phyloP scores from a whole-genome alignment of 2,329 filamentous ascomycete genomes.

The Chaetomiaceae sp. region DNA sequence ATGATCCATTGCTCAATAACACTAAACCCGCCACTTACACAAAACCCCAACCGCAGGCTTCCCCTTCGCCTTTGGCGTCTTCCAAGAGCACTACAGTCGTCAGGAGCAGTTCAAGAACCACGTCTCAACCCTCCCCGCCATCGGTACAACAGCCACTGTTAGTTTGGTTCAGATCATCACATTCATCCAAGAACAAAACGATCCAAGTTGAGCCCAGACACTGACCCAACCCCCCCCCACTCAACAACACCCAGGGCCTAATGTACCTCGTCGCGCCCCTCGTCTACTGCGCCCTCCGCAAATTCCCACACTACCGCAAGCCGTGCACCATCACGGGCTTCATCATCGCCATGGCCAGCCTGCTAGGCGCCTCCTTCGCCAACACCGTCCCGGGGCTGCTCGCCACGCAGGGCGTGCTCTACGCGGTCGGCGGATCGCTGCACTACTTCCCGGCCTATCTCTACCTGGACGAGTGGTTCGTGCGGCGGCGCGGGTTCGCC shows the following conservation, averaged over 20 bases:
- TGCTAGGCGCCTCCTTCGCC: slow-evolving; percentile 47
- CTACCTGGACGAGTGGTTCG: slow-evolving; percentile 60
- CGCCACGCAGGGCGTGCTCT: slow-evolving; percentile 56
- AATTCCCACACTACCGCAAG: slow-evolving; percentile 33
- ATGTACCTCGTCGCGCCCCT: slow-evolving; percentile 53
- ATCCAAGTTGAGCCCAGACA: too few relatives aligned
- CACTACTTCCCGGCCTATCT: slow-evolving; percentile 52
- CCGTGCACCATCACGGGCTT: slow-evolving; percentile 43
- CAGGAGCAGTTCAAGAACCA: slow-evolving; percentile 32
- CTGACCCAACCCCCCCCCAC: slow-evolving; percentile 18
- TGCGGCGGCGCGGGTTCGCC: slow-evolving; percentile 52
- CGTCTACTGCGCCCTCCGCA: slow-evolving; percentile 39
- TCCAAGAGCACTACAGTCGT: slow-evolving; percentile 62
- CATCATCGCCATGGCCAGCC: slow-evolving; percentile 46
- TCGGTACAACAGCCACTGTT: slow-evolving; percentile 60
- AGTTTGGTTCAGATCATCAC: slow-evolving; percentile 4
- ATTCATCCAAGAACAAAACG: too few relatives aligned
- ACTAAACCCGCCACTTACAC: too few relatives aligned
- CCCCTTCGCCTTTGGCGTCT: slow-evolving; percentile 63
- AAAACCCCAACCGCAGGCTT: slow-evolving; percentile 48
- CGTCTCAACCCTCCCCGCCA: slow-evolving; percentile 42
- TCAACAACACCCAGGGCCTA: slow-evolving; percentile 38
- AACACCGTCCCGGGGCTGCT: slow-evolving; percentile 50
- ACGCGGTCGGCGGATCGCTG: slow-evolving; percentile 51
- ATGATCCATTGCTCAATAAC: too few relatives aligned